Percentiles rank a stretch among this genome's conserved stretches.
Conservation (phyloP, 225 moss, liverwort and hornwort species). For the Lunularia cruciata region DNA sequence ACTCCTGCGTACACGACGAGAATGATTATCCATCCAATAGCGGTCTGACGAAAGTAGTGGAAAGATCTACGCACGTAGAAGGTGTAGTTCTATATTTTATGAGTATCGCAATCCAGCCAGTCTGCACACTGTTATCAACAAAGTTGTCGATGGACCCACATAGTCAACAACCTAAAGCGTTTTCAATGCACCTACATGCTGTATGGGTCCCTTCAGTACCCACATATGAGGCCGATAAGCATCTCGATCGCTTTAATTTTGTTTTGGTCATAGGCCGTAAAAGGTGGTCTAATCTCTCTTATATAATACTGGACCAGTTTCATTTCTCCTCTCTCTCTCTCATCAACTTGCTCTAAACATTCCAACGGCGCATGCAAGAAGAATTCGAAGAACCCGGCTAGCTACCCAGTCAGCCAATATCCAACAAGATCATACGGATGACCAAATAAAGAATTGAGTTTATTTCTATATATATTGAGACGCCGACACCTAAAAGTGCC, state of each 20-base stretch:
- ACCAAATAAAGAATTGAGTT: background rate
- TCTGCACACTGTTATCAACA: slow-evolving; percentile 1
- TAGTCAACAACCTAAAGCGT: slow-evolving; percentile 4
- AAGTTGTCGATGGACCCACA: background rate
- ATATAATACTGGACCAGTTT: no score
- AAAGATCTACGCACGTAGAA: slow-evolving; percentile 9
- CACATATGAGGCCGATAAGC: slow-evolving; percentile 5
- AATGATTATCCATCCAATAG: slow-evolving; percentile 6
- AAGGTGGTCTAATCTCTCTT: background rate
- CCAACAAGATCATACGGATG: background rate
- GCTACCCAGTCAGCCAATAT: background rate
- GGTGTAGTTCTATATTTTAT: slow-evolving; percentile 1
- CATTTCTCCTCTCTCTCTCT: no score
- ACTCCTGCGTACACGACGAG: background rate
- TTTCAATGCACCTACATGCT: background rate
- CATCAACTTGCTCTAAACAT: background rate
- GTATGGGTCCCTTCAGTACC: background rate
- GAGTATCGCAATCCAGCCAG: slow-evolving; percentile 1
- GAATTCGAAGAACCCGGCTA: no score
- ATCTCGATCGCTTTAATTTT: background rate
- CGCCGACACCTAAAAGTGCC: slow-evolving; percentile 12
- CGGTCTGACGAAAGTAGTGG: background rate
- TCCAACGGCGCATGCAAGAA: background rate
- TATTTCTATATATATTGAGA: background rate
- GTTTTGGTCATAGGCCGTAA: background rate